These are phyloP conservation scores for Elongisporangium undulatum DNA, from an alignment of 352 stramenopile species.

Conservation along the genomic window DNA sequence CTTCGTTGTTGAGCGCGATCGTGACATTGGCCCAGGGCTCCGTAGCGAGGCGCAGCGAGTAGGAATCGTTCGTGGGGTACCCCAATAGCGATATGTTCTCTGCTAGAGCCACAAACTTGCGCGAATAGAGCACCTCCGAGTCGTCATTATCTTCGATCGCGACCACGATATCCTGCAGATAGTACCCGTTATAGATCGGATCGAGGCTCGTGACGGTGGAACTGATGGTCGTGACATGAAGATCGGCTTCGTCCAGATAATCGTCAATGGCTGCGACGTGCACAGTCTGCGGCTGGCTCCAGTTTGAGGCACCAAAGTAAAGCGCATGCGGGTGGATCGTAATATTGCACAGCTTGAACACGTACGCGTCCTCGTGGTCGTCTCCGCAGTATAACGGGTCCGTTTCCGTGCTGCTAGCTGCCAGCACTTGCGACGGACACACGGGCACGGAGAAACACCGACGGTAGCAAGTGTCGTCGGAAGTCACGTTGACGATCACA, in stretches of 20 bases:
- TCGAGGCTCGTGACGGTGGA: constrained; percentile 36
- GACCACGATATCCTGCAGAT: constrained; percentile 61
- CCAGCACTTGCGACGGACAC: constrained; percentile 26
- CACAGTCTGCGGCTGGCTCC: constrained; percentile 60
- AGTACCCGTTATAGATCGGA: constrained; percentile 48
- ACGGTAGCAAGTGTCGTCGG: constrained; percentile 55
- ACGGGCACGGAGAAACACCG: constrained; percentile 20
- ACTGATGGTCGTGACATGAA: constrained; percentile 57
- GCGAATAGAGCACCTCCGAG: constrained; percentile 45
- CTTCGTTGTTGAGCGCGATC: constrained; percentile 75
- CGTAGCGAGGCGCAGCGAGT: constrained; percentile 41
- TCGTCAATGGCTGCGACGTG: constrained; percentile 69
- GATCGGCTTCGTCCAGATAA: constrained; percentile 55
- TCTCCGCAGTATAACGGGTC: constrained; percentile 11
- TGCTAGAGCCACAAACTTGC: constrained; percentile 23
- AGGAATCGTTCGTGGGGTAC: constrained; percentile 23
- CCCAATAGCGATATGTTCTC: constrained; percentile 18
- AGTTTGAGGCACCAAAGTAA: constrained; percentile 45
- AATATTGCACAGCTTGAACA: constrained; percentile 49
- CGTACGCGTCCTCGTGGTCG: constrained; percentile 6
- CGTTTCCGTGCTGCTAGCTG: constrained; percentile 1
- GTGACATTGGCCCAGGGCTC: constrained; percentile 74
- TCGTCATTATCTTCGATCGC: constrained; percentile 65
- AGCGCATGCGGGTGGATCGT: constrained; percentile 45
- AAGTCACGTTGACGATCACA: constrained; percentile 40